Percentiles rank a stretch among this genome's conserved stretches.
Conservation (phyloP, 306 rosid genomes). For the Parietaria judaica region DNA sequence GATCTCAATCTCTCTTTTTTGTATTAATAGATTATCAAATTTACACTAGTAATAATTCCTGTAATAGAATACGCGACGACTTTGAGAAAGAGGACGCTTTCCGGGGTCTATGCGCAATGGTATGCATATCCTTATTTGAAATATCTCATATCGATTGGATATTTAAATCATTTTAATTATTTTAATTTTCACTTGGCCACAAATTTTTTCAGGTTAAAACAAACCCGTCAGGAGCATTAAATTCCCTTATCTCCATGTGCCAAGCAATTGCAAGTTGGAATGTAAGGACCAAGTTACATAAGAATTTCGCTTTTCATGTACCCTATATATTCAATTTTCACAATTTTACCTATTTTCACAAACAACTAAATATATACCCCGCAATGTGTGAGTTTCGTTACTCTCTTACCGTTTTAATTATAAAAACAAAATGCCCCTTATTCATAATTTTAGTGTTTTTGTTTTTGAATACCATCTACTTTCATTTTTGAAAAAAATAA, state of each 20-base stretch:
- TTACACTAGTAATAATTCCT: slow-evolving; percentile 19
- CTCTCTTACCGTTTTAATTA: no score
- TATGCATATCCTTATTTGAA: slow-evolving; percentile 29
- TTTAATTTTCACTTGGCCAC: slow-evolving; percentile 1
- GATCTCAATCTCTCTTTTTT: not conserved
- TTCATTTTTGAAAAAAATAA: no score
- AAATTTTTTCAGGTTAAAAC: slow-evolving; percentile 62
- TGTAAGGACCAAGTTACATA: slow-evolving; percentile 40
- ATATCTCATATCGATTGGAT: not conserved
- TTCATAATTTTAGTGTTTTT: no score
- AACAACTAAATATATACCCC: no score
- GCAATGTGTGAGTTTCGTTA: no score
- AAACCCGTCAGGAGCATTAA: slow-evolving; percentile 91
- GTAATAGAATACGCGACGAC: slow-evolving; percentile 89
- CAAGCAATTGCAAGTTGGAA: slow-evolving; percentile 99
- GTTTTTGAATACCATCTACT: no score
- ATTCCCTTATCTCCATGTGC: slow-evolving; percentile 69
- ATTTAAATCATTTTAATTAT: slow-evolving; percentile 1
- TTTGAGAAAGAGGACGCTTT: slow-evolving; percentile 98
- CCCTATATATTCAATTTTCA: no score
- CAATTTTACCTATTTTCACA: no score
- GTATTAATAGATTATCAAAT: not conserved
- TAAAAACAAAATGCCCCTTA: no score
- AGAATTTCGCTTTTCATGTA: no score
- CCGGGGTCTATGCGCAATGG: slow-evolving; percentile 94